Base-by-base conservation (phyloP, 768 basidiomycete species). In the Trametes cinnabarina region DNA sequence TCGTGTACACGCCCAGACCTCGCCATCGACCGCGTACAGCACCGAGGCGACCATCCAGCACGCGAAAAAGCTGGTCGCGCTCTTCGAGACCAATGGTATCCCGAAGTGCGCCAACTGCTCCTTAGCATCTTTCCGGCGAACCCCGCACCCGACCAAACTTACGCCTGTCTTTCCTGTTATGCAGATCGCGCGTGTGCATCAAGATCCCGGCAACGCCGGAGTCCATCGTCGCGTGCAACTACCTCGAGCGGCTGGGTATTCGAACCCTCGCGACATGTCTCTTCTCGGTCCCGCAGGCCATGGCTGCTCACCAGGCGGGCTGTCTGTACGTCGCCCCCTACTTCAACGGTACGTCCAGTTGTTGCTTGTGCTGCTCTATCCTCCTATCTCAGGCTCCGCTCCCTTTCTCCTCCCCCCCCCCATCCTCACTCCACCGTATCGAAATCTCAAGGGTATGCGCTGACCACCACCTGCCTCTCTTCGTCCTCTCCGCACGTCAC, bases 121-220 rank as follows among this genome's bases (percentile, higher is more conserved):
- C 19, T 37, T 22, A 30, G 3, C 17, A 14, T 22, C 7, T 11
- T 28, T n/a, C 40, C 9, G 25, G 20, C 22, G 22, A 44, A n/a
- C 44, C n/a, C n/a, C n/a, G n/a, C 9, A 58, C 30, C 47, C 9
- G 25, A 46, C 30, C 4, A 20, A 2, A 50, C 3, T 37, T n/a
- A 52, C 20, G 22, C 26, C 17, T 4, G 9, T 51, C 19, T 39
- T 56, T 5, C 10, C 15, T 39, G 37, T n/a, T 39, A n/a, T 39
- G 37, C 53, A 77, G 78, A 62, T 71, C 75, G 23, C 74, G 81
- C 11, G 79, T 82, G 22, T 82, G 82, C 65, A 80, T 86, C 69
- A 86, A 85, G 66, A 81, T 86, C 40, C 83, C 83, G 17, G 71
- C 78, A 14, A 84, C 82, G 0, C 79, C 79, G 3, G 78, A 82